Percentiles rank a stretch among this genome's conserved stretches.
These are phyloP conservation scores for Fusarium sp. DNA, from an alignment of 2,329 filamentous ascomycete species.

Conservation along the genomic window DNA sequence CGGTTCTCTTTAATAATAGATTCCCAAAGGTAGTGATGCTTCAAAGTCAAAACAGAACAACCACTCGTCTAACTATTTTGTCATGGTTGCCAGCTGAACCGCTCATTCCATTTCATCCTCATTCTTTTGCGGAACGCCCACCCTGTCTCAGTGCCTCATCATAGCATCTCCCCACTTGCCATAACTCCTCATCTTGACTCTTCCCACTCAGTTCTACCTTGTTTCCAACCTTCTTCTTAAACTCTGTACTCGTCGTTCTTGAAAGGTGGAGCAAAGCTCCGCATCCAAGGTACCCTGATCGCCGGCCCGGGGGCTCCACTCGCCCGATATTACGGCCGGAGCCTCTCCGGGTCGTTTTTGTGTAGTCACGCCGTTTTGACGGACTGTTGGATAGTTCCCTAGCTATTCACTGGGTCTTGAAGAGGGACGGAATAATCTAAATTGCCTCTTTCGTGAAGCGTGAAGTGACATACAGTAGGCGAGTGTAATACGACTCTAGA, in stretches of 20 bases:
- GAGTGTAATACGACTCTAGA: neutral
- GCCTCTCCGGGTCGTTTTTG: slow-evolving; percentile 53
- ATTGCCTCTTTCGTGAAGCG: slow-evolving; percentile 44
- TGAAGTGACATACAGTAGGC: slow-evolving; percentile 38
- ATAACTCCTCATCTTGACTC: slow-evolving; percentile 31
- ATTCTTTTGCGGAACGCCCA: neutral
- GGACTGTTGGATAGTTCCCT: slow-evolving; percentile 50
- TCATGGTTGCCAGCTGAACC: slow-evolving; percentile 17
- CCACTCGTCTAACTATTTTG: neutral
- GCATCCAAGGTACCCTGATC: slow-evolving; percentile 40
- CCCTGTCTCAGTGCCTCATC: slow-evolving; percentile 12
- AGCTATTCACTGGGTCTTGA: slow-evolving; percentile 51
- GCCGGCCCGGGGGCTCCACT: slow-evolving; percentile 41
- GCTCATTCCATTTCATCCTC: slow-evolving; percentile 21
- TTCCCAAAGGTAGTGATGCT: neutral
- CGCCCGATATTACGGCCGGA: slow-evolving; percentile 54
- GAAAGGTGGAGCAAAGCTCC: slow-evolving; percentile 55
- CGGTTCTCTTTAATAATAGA: neutral
- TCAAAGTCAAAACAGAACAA: neutral
- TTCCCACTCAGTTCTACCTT: slow-evolving; percentile 29
- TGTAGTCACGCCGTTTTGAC: slow-evolving; percentile 49
- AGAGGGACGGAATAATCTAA: slow-evolving; percentile 47
- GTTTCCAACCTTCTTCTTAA: slow-evolving; percentile 44
- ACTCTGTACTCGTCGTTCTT: slow-evolving; percentile 50
- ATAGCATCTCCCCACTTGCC: slow-evolving; percentile 40